Evolutionary conservation across 192 early-diverging fungal species (phyloP).

Genomic region (Dissophora globulifera): DNA sequence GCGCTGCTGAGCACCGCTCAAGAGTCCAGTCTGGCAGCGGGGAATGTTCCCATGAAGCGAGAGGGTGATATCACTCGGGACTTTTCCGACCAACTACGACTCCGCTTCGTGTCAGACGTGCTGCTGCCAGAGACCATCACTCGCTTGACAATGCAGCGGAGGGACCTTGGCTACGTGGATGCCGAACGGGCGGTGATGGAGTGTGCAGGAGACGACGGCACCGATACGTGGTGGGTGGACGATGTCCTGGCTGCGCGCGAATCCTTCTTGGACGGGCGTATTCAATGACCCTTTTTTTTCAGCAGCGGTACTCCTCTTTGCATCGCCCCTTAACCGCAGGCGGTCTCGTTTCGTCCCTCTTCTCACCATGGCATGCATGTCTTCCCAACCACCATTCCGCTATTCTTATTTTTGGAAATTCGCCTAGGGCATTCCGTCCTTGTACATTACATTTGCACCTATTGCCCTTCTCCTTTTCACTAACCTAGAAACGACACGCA

Average conservation of each 20-base stretch:
- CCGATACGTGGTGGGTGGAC: slow-evolving; percentile 43
- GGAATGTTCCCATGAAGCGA: slow-evolving; percentile 16
- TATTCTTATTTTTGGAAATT: background rate
- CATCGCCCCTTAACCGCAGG: no score
- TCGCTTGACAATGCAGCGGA: slow-evolving; percentile 28
- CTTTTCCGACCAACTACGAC: slow-evolving; percentile 27
- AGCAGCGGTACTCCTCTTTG: no score
- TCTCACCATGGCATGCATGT: no score
- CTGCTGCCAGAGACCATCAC: slow-evolving; percentile 44
- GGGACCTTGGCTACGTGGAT: slow-evolving; percentile 11
- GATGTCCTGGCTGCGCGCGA: slow-evolving; percentile 44
- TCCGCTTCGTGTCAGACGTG: slow-evolving; percentile 39
- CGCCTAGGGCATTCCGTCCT: background rate
- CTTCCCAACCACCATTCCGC: no score
- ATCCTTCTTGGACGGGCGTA: slow-evolving; percentile 27
- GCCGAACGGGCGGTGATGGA: slow-evolving; percentile 20
- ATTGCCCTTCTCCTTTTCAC: background rate
- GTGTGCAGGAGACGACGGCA: slow-evolving; percentile 3
- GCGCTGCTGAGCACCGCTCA: background rate
- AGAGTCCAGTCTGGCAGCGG: background rate
- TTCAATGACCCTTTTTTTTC: background rate
- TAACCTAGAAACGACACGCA: background rate
- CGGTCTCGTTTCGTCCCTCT: no score
- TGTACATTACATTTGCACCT: background rate
- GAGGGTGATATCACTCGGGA: slow-evolving; percentile 14